Conservation (phyloP, 2,329 filamentous ascomycete species). For the Alternaria arbusti region DNA sequence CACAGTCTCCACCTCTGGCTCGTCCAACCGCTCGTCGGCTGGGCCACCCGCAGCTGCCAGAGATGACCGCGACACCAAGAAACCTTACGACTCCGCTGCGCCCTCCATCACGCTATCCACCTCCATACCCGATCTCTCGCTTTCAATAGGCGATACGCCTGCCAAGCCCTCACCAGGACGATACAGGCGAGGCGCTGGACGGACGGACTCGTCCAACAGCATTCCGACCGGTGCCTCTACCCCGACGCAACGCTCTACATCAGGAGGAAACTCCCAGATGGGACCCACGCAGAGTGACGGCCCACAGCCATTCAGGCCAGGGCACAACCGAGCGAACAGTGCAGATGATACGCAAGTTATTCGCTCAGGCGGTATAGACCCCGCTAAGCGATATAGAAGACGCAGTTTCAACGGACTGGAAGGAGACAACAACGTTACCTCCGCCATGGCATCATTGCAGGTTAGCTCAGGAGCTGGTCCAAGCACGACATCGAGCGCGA, state of each 20-base stretch:
- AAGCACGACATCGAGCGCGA: slow-evolving; percentile 16
- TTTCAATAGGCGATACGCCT: slow-evolving; percentile 64
- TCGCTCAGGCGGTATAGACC: slow-evolving; percentile 65
- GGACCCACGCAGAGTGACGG: slow-evolving; percentile 63
- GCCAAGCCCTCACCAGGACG: slow-evolving; percentile 78
- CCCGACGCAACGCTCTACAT: slow-evolving; percentile 41
- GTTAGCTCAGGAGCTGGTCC: slow-evolving; percentile 15
- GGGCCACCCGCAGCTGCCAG: slow-evolving; percentile 50
- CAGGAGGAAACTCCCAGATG: slow-evolving; percentile 52
- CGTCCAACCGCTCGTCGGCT: slow-evolving; percentile 56
- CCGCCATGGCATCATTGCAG: slow-evolving; percentile 24
- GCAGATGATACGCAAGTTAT: slow-evolving; percentile 74
- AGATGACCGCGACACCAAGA: slow-evolving; percentile 56
- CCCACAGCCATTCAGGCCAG: slow-evolving; percentile 44
- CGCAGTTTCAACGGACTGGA: slow-evolving; percentile 78
- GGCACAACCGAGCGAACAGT: slow-evolving; percentile 64
- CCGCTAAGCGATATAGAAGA: slow-evolving; percentile 77
- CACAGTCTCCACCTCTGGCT: slow-evolving; percentile 56
- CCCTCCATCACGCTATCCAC: slow-evolving; percentile 59
- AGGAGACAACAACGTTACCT: slow-evolving; percentile 31
- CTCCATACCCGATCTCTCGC: slow-evolving; percentile 60
- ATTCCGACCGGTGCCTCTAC: slow-evolving; percentile 36
- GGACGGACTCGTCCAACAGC: slow-evolving; percentile 56
- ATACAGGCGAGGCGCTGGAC: slow-evolving; percentile 73
- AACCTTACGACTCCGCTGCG: slow-evolving; percentile 48